Evolutionary conservation across 2,329 filamentous ascomycete genomes (phyloP).

Genomic region (Colletotrichum filicis): DNA sequence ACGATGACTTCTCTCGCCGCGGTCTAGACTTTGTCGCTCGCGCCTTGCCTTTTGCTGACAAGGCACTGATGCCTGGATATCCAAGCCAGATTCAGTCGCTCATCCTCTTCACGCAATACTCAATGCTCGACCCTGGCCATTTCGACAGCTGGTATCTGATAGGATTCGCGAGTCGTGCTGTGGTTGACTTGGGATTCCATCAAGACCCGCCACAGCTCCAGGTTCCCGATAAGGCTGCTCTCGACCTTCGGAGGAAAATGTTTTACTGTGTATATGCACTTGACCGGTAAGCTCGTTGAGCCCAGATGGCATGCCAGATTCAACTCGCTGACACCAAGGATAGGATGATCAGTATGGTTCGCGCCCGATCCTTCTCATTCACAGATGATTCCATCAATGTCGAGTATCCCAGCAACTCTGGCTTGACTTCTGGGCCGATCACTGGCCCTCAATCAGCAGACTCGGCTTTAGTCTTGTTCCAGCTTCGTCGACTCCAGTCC

Average conservation of each 20-base stretch:
- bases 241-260: slow-evolving; percentile 83
- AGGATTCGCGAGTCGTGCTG: slow-evolving; percentile 87
- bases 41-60: slow-evolving; percentile 82
- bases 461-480: slow-evolving; percentile 81
- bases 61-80: slow-evolving; percentile 86
- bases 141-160: slow-evolving; percentile 96
- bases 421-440: slow-evolving; percentile 53
- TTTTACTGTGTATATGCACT: slow-evolving; percentile 93
- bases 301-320: neutral
- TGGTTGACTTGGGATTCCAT: slow-evolving; percentile 91
- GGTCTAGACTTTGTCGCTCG: slow-evolving; percentile 67
- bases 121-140: slow-evolving; percentile 88
- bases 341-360: slow-evolving; percentile 88
- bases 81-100: slow-evolving; percentile 88
- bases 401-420: slow-evolving; percentile 71
- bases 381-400: slow-evolving; percentile 90
- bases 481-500: slow-evolving; percentile 86
- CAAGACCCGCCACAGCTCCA: slow-evolving; percentile 85
- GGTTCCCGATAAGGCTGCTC: slow-evolving; percentile 71
- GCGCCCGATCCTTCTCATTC: slow-evolving; percentile 90
- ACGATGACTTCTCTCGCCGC: slow-evolving; percentile 70
- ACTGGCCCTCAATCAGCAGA: slow-evolving; percentile 65
- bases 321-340: slow-evolving; percentile 12
- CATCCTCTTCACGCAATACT: slow-evolving; percentile 86
- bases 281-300: slow-evolving; percentile 71